A percentile compares a stretch with the other conserved stretches of the same genome.
Conservation (phyloP, 2,329 filamentous ascomycete genomes). For the Clonostachys rosea region DNA sequence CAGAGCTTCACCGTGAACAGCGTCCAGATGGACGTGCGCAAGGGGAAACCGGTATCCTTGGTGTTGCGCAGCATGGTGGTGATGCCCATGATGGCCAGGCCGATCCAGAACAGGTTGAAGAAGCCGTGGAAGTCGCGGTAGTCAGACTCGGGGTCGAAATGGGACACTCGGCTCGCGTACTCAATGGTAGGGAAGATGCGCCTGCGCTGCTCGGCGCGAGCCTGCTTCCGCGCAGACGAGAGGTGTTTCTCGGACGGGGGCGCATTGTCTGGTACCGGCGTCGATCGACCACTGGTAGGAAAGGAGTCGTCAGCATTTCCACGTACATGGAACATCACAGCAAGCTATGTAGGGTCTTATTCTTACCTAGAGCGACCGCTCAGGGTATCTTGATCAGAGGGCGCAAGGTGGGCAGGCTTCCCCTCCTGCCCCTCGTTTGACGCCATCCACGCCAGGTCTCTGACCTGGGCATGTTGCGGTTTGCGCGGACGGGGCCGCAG, state of each 20-base stretch:
- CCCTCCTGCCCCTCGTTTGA: conserved; percentile 17
- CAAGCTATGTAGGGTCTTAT: not conserved
- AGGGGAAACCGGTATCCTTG: conserved; percentile 85
- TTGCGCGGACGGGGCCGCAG: conserved; percentile 46
- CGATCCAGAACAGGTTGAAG: conserved; percentile 98
- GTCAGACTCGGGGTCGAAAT: conserved; percentile 90
- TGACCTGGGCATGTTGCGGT: conserved; percentile 40
- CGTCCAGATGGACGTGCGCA: conserved; percentile 82
- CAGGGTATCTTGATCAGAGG: conserved; percentile 20
- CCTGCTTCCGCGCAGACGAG: conserved; percentile 78
- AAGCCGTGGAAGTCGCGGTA: conserved; percentile 95
- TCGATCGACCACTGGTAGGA: conserved; percentile 66
- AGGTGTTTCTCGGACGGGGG: conserved; percentile 88
- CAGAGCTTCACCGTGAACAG: conserved; percentile 85
- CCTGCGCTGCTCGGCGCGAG: conserved; percentile 73
- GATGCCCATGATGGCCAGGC: conserved; percentile 92
- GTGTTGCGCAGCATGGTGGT: conserved; percentile 91
- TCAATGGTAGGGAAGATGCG: conserved; percentile 91
- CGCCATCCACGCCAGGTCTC: conserved; percentile 29
- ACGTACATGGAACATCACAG: not conserved
- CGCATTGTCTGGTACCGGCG: conserved; percentile 81
- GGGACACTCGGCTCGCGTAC: conserved; percentile 84
- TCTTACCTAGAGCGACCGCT: conserved; percentile 41
- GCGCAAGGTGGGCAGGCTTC: conserved; percentile 22
- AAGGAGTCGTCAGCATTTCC: not conserved